Percentiles rank a stretch among this genome's conserved stretches.
phyloP scores from a whole-genome alignment of 1,284 basidiomycete genomes.

The Ceratorhiza oryzae-sativae region DNA sequence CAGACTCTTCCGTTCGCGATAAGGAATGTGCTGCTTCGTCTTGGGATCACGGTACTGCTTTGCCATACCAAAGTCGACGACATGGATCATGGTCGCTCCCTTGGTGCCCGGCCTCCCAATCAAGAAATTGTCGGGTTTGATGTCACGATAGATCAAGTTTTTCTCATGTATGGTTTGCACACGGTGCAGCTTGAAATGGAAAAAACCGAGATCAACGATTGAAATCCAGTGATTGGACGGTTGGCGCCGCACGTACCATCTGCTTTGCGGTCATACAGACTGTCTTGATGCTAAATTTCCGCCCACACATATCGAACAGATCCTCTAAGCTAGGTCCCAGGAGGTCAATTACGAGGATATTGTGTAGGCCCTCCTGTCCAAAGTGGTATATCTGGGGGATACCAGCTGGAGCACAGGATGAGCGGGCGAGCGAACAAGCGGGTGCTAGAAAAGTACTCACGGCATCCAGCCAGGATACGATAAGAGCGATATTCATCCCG shows the following conservation, averaged over 20 bases:
- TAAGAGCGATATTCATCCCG: conserved; percentile 97
- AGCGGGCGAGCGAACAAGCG: background rate
- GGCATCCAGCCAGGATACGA: conserved; percentile 90
- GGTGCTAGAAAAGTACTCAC: conserved; percentile 61
- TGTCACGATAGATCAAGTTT: conserved; percentile 96
- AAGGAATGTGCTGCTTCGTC: conserved; percentile 96
- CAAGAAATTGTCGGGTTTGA: conserved; percentile 97
- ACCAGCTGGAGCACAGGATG: conserved; percentile 61
- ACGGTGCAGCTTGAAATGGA: conserved; percentile 69
- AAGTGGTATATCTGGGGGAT: conserved; percentile 98
- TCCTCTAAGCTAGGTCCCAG: conserved; percentile 93
- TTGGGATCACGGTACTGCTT: conserved; percentile 98
- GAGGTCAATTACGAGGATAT: conserved; percentile 95
- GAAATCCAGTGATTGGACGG: conserved; percentile 23
- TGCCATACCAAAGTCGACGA: conserved; percentile 92
- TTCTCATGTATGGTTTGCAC: conserved; percentile 97
- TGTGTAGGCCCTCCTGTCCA: conserved; percentile 96
- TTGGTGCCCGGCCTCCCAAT: conserved; percentile 92
- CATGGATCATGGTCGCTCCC: conserved; percentile 70
- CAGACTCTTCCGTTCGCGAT: conserved; percentile 92
- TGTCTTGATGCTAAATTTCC: conserved; percentile 94
- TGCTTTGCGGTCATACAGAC: conserved; percentile 97
- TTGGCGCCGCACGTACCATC: conserved; percentile 69
- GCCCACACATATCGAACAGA: conserved; percentile 94
- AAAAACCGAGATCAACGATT: conserved; percentile 4